Evolutionary conservation across 208 protist species (phyloP), one percentile per base, ranked within the genome.

Genomic region (Leishmania turanica): DNA sequence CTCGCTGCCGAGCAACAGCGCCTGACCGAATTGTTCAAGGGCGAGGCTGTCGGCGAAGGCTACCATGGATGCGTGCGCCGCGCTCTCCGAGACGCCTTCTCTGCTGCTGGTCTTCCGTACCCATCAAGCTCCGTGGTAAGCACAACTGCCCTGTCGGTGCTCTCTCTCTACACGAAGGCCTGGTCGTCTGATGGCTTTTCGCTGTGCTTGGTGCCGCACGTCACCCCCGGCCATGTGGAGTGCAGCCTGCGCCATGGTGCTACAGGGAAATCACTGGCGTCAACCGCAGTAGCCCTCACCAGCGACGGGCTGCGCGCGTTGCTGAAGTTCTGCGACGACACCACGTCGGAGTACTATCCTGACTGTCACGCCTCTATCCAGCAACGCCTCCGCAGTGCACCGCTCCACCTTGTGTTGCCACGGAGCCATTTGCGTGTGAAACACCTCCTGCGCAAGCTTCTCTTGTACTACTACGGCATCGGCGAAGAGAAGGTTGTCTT

Each of bases 391-490:
- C 82, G 62, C 21, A 58, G 71, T 49, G 69, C 89, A 15, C 88
- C 88, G 27, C 76, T 95, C 17, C 85, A 92, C 15, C 75, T 97
- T 27, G 82, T 94, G 0, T 77, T 97, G 42, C 90, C 91, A 2
- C 77, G 84, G 2, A 82, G 79, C 19, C 56, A 80, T 17, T 31
- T 97, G 7, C 81, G 83, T 8, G 77, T 89, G 8, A 95, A 93
- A 75, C 78, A 82, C 27, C 66, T 93, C 24, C 75, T 97, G 24
- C 87, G 85, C 21, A 74, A 80, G 21, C 82, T 97, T 8, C 80
- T 97, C 17, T 53, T 79, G 60, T 92, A 94, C 77, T 85, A 90
- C 78, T 97, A 92, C 76, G 91, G 91, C 54, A 62, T 92, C 27
- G 2, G 9, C 3, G 87, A 90, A 24, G 81, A 86, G n/a, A 77